phyloP scores from a whole-genome alignment of 768 basidiomycete species.

The Amanita jacksonii region DNA sequence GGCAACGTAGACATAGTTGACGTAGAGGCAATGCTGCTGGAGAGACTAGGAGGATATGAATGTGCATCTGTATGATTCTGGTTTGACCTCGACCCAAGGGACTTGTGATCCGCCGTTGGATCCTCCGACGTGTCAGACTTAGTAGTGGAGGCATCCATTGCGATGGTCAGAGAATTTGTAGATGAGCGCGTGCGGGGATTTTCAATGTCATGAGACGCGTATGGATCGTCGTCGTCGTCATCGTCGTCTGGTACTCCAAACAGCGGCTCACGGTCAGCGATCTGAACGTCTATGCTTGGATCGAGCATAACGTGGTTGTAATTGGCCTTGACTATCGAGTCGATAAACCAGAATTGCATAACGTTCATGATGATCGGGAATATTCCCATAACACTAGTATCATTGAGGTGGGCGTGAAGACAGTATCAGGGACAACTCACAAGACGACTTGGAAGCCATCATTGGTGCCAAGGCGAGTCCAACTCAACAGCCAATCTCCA shows the following conservation, averaged over 20 bases:
- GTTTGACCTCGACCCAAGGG: constrained; percentile 24
- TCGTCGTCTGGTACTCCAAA: constrained; percentile 44
- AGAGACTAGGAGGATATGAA: constrained; percentile 54
- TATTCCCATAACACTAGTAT: constrained; percentile 72
- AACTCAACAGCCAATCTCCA: constrained; percentile 85
- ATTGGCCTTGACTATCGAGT: constrained; percentile 78
- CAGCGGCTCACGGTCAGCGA: constrained; percentile 50
- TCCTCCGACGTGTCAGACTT: constrained; percentile 10
- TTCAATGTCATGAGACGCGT: constrained; percentile 34
- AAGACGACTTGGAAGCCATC: constrained; percentile 71
- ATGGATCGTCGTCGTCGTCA: constrained; percentile 44
- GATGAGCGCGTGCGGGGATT: constrained; percentile 26
- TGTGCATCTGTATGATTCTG: constrained; percentile 31
- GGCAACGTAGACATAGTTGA: constrained; percentile 19
- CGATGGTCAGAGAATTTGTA: constrained; percentile 23
- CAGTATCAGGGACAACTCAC: constrained; percentile 33
- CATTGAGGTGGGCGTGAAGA: constrained; percentile 1
- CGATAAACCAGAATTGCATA: constrained; percentile 91
- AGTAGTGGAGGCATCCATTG: constrained; percentile 6
- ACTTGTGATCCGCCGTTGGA: constrained; percentile 32
- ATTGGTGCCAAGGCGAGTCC: constrained; percentile 55
- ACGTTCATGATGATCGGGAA: constrained; percentile 88
- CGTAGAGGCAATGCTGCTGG: constrained; percentile 31
- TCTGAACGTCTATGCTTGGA: constrained; percentile 26
- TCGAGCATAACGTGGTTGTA: constrained; percentile 28